A percentile compares a stretch with the other conserved stretches of the same genome.
phyloP scores from a whole-genome alignment of 495 filamentous ascomycete genomes.

The Podospora bellae-mahoneyi region DNA sequence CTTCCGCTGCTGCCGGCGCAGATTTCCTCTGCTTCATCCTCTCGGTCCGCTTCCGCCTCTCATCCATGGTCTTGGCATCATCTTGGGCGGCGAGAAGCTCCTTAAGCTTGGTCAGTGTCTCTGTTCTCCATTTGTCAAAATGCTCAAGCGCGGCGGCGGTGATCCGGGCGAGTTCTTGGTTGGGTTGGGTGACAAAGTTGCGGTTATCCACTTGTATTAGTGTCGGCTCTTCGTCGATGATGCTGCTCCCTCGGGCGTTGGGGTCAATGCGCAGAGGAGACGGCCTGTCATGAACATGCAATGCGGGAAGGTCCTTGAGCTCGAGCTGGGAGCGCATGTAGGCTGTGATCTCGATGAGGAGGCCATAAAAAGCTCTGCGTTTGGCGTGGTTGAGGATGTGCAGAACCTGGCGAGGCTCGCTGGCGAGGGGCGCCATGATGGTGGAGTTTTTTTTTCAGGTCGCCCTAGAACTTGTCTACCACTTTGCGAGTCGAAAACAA shows the following conservation, averaged over 20 bases:
- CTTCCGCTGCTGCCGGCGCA: constrained; percentile 18
- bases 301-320: constrained; percentile 17
- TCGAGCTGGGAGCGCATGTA: constrained; percentile 45
- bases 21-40: constrained; percentile 11
- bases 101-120: constrained; percentile 35
- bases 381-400: constrained; percentile 41
- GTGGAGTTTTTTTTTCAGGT: not conserved
- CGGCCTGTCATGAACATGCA: not conserved
- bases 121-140: constrained; percentile 42
- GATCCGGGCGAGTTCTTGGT: constrained; percentile 33
- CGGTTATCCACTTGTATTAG: not conserved
- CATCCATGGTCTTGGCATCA: constrained; percentile 35
- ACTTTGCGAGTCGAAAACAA: not conserved
- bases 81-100: constrained; percentile 38
- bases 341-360: constrained; percentile 37
- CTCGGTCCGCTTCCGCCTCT: constrained; percentile 35
- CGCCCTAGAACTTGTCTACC: not conserved
- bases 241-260: constrained; percentile 14
- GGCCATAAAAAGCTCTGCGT: constrained; percentile 41
- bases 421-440: constrained; percentile 44
- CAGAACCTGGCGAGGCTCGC: constrained; percentile 44
- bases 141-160: constrained; percentile 37
- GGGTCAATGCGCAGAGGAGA: constrained; percentile 18
- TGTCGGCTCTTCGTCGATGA: constrained; percentile 6
- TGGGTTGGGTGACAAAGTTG: constrained; percentile 15